Evolutionary conservation across 2,329 filamentous ascomycete genomes (phyloP), one percentile per base, ranked within the genome.

Genomic region (Monilinia vaccinii-corymbosi): DNA sequence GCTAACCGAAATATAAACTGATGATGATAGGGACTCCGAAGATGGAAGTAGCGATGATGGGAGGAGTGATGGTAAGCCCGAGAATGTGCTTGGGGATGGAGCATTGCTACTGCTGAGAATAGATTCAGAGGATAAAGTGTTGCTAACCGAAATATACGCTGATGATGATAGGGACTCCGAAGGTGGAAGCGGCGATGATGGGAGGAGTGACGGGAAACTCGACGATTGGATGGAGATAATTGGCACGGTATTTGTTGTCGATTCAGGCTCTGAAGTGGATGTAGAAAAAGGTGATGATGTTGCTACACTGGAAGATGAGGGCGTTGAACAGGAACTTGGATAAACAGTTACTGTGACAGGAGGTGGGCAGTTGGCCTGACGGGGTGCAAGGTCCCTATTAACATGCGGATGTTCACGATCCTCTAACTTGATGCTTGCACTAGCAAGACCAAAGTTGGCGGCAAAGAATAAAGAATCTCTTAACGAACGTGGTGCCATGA

Each of bases 351-450:
- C 25, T 51, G 56, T 58, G 9, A 58, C 46, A 11, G 56, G 36
- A 34, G 47, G 36, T 25, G 34, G 48, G 23, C 25, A 38, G 4
- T 57, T 42, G 31, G 14, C 48, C 25, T 51, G 34, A 32, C 45
- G 55, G 11, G 28, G 34, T 4, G n/a, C 36, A n/a, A 58, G 23
- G 34, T 52, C 48, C 36, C 48, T 23, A 18, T 53, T 8, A n/a
- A 18, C 34, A 40, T 50, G 46, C 8, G 40, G 45, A 21, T n/a
- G 45, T 34, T 23, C 6, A 32, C 36, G 56, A 34, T 46, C 56
- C 11, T 58, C 56, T 25, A 58, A 52, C 23, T 52, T 58, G 47
- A 58, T 58, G 46, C 28, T 58, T 58, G 56, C 56, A 34, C 56
- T 58, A 34, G 56, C 56, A 58, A 42, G 34, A 58, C 46, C 56